A percentile compares a stretch with the other conserved stretches of the same genome.
phyloP scores from a whole-genome alignment of 2,329 filamentous ascomycete genomes.

The Diaporthe vexans region DNA sequence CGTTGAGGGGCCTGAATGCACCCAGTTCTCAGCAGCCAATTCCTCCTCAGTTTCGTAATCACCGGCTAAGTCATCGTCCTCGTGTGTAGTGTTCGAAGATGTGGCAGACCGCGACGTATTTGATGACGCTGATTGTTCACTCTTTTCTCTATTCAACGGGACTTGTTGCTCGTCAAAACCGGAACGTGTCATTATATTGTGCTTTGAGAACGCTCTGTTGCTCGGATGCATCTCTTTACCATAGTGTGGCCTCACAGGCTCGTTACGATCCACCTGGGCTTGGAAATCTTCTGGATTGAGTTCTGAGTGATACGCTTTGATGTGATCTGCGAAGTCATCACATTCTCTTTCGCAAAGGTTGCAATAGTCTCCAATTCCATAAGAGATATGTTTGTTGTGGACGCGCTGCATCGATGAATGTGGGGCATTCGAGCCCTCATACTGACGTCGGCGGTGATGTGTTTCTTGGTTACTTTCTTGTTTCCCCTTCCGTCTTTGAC shows the following conservation, averaged over 20 bases:
- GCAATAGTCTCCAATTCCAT: neutral
- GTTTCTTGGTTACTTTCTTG: no score
- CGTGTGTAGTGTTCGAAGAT: neutral
- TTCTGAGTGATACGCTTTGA: rapidly evolving
- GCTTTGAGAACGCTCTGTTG: neutral
- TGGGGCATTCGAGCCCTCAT: neutral
- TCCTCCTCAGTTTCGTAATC: no score
- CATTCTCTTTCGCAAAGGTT: rapidly evolving
- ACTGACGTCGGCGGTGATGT: no score
- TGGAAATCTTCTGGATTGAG: no score
- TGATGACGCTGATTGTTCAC: neutral
- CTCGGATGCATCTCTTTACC: slow-evolving; percentile 2
- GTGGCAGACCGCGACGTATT: neutral
- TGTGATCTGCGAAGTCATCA: neutral
- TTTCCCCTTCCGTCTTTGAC: neutral
- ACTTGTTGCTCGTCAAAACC: neutral
- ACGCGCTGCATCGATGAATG: no score
- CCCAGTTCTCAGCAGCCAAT: neutral
- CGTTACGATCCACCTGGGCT: no score
- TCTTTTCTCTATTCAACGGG: neutral
- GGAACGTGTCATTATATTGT: neutral
- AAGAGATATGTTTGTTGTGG: neutral
- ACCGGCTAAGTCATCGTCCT: no score
- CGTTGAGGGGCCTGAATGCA: neutral
- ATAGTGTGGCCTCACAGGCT: neutral